A percentile compares a stretch with the other conserved stretches of the same genome.
phyloP scores from a whole-genome alignment of 129 eudicot genomes.

The Heracleum sosnowskyi region DNA sequence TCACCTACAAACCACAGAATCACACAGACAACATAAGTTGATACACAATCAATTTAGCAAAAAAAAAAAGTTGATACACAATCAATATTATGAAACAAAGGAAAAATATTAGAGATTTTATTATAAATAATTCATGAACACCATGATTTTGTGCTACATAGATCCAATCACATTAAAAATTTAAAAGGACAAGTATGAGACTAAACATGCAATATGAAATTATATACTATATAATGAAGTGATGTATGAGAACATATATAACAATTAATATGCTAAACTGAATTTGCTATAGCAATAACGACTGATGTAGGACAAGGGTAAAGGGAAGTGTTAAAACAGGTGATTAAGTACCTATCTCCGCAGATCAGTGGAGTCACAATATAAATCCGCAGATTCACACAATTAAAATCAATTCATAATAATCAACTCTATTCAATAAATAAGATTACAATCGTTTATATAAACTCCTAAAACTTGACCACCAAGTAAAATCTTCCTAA shows the following conservation, averaged over 20 bases:
- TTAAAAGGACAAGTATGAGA: background rate
- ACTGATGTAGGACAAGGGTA: too few species aligned
- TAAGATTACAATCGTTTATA: too few species aligned
- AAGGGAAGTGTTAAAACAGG: too few species aligned
- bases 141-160: background rate
- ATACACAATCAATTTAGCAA: too few species aligned
- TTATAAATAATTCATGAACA: background rate
- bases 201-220: background rate
- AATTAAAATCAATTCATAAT: too few species aligned
- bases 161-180: background rate
- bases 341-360: too few species aligned
- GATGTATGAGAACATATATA: background rate
- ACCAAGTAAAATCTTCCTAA: too few species aligned
- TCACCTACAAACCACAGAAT: slow-evolving; percentile 42
- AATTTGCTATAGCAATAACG: background rate
- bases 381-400: too few species aligned
- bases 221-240: background rate
- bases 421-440: too few species aligned
- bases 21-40: slow-evolving; percentile 6
- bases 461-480: too few species aligned
- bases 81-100: background rate
- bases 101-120: background rate
- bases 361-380: too few species aligned
- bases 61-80: background rate
- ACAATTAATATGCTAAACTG: background rate